These are phyloP conservation scores for Agrocybe praecox DNA, from an alignment of 768 basidiomycete species.

Conservation along the genomic window DNA sequence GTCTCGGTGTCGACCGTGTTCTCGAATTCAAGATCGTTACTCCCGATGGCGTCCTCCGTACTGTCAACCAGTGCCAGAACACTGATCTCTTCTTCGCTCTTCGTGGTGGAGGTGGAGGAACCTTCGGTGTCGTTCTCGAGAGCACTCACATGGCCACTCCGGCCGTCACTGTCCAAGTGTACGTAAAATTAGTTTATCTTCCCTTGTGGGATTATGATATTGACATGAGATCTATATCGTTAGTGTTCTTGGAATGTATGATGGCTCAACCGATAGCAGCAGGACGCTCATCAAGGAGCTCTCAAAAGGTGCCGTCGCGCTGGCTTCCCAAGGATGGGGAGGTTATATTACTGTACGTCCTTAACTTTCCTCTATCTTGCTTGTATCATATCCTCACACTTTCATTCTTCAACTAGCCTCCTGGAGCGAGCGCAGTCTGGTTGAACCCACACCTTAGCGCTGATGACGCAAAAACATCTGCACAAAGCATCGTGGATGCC, in stretches of 20 bases:
- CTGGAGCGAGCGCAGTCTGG: constrained; percentile 15
- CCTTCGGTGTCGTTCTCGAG: constrained; percentile 40
- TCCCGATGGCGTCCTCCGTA: constrained; percentile 41
- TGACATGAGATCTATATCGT: neutral
- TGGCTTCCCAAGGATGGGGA: constrained; percentile 22
- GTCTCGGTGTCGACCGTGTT: constrained; percentile 19
- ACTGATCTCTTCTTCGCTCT: constrained; percentile 48
- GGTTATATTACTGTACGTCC: constrained; percentile 22
- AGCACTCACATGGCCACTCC: constrained; percentile 15
- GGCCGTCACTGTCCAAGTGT: constrained; percentile 17
- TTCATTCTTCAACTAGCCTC: constrained; percentile 8
- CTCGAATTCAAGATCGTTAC: constrained; percentile 38
- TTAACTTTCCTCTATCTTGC: neutral
- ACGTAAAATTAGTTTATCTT: neutral
- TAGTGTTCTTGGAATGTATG: constrained; percentile 16
- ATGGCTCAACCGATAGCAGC: constrained; percentile 14
- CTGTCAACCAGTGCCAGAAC: constrained; percentile 44
- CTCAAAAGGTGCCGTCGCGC: constrained; percentile 12
- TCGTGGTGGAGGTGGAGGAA: constrained; percentile 45
- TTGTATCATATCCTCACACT: neutral
- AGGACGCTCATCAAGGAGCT: constrained; percentile 15
- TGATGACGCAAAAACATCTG: constrained; percentile 15
- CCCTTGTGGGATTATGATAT: neutral
- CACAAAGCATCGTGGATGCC: constrained; percentile 9
- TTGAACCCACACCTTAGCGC: constrained; percentile 13